Conservation (phyloP, 768 basidiomycete species). For the Stropharia rugosoannulata region DNA sequence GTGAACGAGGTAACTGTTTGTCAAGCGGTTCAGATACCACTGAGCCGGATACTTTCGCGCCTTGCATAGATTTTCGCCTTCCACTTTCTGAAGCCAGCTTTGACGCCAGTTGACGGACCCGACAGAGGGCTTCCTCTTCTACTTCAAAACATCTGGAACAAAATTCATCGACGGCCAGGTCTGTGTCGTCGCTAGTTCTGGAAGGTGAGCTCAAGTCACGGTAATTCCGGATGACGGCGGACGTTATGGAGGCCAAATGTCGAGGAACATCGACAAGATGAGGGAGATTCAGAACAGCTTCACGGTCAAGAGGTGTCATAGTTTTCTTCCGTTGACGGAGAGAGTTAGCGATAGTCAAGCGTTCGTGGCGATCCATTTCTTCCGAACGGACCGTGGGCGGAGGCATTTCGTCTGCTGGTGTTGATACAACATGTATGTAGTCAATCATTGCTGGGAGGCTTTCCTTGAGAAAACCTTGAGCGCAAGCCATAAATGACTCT, state of each 20-base stretch:
- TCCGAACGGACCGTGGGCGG: conserved; percentile 24
- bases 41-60: neutral
- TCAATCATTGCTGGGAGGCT: conserved; percentile 73
- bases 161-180: conserved; percentile 50
- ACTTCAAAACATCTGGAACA: conserved; percentile 64
- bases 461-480: conserved; percentile 70
- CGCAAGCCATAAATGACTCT: conserved; percentile 79
- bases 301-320: conserved; percentile 60
- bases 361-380: conserved; percentile 45
- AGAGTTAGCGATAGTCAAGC: conserved; percentile 51
- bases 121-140: conserved; percentile 64
- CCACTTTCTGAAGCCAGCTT: conserved; percentile 25
- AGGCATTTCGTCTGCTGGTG: conserved; percentile 35
- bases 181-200: conserved; percentile 30
- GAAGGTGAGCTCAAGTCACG: conserved; percentile 36
- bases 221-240: conserved; percentile 71
- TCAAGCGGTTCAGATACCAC: neutral
- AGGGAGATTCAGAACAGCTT: conserved; percentile 72
- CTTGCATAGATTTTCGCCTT: conserved; percentile 17
- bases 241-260: conserved; percentile 74
- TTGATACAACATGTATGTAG: conserved; percentile 74
- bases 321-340: conserved; percentile 55
- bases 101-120: conserved; percentile 62
- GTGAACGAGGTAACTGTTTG: conserved; percentile 7
- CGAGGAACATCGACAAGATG: conserved; percentile 76